Evolutionary conservation across 257 asterid species (phyloP).

Genomic region (Ballota nigra): DNA sequence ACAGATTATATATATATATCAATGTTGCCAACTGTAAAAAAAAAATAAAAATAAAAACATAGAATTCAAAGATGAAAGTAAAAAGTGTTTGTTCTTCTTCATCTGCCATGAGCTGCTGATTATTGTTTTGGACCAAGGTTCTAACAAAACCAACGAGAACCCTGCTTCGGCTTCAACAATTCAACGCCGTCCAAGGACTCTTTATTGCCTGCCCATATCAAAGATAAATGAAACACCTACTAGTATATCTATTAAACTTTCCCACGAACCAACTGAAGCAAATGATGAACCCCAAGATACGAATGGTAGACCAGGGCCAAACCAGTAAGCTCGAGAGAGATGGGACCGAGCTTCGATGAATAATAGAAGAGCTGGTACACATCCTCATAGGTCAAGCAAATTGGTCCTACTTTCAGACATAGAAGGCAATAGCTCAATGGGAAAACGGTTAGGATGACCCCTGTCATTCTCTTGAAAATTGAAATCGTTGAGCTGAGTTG

Average conservation of each 20-base stretch:
- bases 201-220: not conserved
- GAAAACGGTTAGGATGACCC: constrained; percentile 20
- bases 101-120: not conserved
- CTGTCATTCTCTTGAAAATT: constrained; percentile 23
- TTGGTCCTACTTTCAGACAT: constrained; percentile 20
- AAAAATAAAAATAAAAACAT: not conserved
- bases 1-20: not conserved
- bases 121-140: not conserved
- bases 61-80: not conserved
- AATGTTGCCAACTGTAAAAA: not conserved
- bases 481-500: constrained; percentile 24
- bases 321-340: constrained; percentile 23
- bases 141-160: not conserved
- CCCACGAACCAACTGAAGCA: constrained; percentile 9
- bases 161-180: not conserved
- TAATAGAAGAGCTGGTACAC: constrained; percentile 21
- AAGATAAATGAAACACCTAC: not conserved
- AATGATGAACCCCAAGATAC: constrained; percentile 19
- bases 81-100: not conserved
- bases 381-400: constrained; percentile 22
- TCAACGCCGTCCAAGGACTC: not conserved
- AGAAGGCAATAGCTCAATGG: constrained; percentile 15
- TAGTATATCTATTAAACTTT: not conserved
- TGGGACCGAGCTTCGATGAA: constrained; percentile 17
- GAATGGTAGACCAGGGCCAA: constrained; percentile 21